Evolutionary conservation across 179 eudicot genomes (phyloP), one percentile per base, ranked within the genome.

Genomic region (Sideroxylon spinosum): DNA sequence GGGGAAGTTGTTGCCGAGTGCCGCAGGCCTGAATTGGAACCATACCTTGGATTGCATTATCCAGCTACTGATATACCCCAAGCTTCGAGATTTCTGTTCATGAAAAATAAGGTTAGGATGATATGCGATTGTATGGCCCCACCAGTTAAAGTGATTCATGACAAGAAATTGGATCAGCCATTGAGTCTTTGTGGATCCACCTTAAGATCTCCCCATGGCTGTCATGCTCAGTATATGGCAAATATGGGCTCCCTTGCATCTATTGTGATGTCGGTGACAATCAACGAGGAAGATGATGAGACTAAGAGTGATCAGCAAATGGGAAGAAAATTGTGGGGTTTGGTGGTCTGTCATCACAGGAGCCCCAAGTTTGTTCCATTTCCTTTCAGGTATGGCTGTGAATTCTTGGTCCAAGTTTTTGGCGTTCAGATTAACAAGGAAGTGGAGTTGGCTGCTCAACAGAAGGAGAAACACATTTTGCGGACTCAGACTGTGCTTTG

Each of bases 21-120:
- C 26, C 76, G 78, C 67, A 87, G 77, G 74, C 85, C 85, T 46
- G 93, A 82, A 20, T 78, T 88, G 75, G 97, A 93, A 17, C 91
- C 97, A 80, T 93, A 92, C 86, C 86, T 92, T 76, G 98, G 98
- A 46, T 82, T 93, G 85, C 98, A 93, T 84, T 93, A 93, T 77
- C 98, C 98, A 0, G 92, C 98, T n/a, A 93, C 97, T 37, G 98
- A 92, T 85, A 89, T 93, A 59, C 98, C 98, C 14, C 98, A 93
- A 82, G 98, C 98, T 74, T 93, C 97, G 44, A 86, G 97, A 76
- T 93, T 92, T 82, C 87, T 93, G 50, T 93, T 93, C 84, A 84
- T 92, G 89, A 91, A 87, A 82, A 93, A 93, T 76, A 93, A 91
- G 82, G 95, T 91, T 74, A 84, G 98, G 75, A 92, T 93, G 95